A percentile compares a stretch with the other conserved stretches of the same genome.
These are phyloP conservation scores for Otatea glauca DNA, from an alignment of 176 grass and related monocot species.

Conservation along the genomic window DNA sequence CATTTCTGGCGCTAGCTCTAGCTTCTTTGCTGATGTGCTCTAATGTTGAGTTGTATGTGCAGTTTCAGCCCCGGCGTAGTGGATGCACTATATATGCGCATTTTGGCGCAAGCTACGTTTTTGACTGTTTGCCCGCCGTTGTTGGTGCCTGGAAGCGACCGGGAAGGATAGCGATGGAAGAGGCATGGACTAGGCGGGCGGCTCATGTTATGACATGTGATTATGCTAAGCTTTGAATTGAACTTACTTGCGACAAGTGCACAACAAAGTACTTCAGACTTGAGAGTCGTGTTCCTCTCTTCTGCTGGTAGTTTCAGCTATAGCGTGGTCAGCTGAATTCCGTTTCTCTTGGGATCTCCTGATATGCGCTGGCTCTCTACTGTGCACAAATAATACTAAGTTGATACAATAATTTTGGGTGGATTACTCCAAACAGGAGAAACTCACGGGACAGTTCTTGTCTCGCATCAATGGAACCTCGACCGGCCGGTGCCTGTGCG, in stretches of 20 bases:
- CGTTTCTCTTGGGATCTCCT: no score
- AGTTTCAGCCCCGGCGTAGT: slow-evolving; percentile 4
- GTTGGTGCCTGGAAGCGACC: slow-evolving; percentile 27
- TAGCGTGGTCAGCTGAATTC: slow-evolving; percentile 2
- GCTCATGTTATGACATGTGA: neutral
- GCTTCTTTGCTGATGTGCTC: slow-evolving; percentile 7
- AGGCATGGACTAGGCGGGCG: neutral
- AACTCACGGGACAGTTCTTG: no score
- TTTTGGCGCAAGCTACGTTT: neutral
- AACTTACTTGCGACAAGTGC: neutral
- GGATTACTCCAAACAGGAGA: no score
- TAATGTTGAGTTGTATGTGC: neutral
- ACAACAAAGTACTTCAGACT: neutral
- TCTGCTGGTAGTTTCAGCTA: neutral
- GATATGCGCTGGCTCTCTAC: neutral
- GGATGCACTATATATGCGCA: slow-evolving; percentile 28
- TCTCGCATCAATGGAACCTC: no score
- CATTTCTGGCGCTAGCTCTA: slow-evolving; percentile 17
- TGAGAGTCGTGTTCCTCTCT: neutral
- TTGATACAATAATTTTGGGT: no score
- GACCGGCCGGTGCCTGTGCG: no score
- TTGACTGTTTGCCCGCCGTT: neutral
- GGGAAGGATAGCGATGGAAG: neutral
- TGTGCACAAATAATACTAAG: neutral
- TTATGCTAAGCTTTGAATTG: neutral